Evolutionary conservation across 352 stramenopile species (phyloP).

Genomic region (Phytophthora lateralis): DNA sequence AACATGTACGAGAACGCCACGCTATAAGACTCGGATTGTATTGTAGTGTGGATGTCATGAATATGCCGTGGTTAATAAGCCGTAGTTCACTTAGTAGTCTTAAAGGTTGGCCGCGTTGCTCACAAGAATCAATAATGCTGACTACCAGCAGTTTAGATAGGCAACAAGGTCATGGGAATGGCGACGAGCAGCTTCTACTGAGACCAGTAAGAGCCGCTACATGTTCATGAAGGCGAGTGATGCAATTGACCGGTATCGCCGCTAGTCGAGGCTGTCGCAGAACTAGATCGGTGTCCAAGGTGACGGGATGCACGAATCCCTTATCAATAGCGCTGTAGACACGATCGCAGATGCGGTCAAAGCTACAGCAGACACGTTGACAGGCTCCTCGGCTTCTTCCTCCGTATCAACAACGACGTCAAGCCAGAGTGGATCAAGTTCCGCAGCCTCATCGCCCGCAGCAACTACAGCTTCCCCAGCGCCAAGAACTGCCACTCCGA

Average conservation of each 20-base stretch:
- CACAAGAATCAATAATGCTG: not conserved
- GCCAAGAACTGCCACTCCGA: slow-evolving; percentile 1
- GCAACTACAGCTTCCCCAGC: slow-evolving; percentile 1
- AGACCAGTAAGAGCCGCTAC: slow-evolving; percentile 16
- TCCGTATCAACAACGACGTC: slow-evolving; percentile 2
- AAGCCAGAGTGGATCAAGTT: slow-evolving; percentile 1
- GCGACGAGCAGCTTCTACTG: slow-evolving; percentile 6
- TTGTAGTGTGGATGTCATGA: not conserved
- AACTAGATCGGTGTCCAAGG: slow-evolving; percentile 5
- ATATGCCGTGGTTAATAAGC: no score
- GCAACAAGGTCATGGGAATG: not conserved
- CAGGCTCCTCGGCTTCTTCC: slow-evolving; percentile 1
- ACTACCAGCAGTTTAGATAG: slow-evolving; percentile 6
- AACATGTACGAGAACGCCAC: slow-evolving; percentile 37
- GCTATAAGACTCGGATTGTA: slow-evolving; percentile 13
- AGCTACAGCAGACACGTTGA: slow-evolving; percentile 15
- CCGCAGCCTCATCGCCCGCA: not conserved
- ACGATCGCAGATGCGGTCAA: slow-evolving; percentile 5
- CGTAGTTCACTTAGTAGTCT: not conserved
- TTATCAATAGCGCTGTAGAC: slow-evolving; percentile 9
- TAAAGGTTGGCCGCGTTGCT: not conserved
- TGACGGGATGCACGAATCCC: slow-evolving; percentile 8
- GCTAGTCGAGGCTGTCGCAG: not conserved
- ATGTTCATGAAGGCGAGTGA: not conserved
- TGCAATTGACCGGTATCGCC: not conserved